Evolutionary conservation across 1,284 basidiomycete genomes (phyloP).

Genomic region (Fomitopsis betulina): DNA sequence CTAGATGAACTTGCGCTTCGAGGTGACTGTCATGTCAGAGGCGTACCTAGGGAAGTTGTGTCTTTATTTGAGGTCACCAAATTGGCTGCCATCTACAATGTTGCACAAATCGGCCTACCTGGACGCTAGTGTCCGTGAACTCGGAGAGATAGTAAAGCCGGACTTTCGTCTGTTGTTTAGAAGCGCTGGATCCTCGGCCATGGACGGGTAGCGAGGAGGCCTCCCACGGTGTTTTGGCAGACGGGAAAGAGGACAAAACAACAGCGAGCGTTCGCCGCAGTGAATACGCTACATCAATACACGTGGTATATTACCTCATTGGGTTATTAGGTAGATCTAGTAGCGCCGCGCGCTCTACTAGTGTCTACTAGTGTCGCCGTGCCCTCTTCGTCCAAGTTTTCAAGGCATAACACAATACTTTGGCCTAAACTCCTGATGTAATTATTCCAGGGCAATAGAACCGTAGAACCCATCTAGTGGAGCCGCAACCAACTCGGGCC

Average conservation of each 20-base stretch:
- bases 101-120: too few species aligned
- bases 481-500: background rate
- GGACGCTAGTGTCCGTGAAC: too few species aligned
- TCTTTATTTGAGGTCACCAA: too few species aligned
- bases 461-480: background rate
- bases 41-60: too few species aligned
- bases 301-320: background rate
- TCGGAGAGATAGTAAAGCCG: too few species aligned
- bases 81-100: too few species aligned
- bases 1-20: too few species aligned
- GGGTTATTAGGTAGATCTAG: background rate
- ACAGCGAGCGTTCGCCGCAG: too few species aligned
- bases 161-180: too few species aligned
- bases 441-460: background rate
- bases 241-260: background rate
- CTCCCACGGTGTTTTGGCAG: background rate
- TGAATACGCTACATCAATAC: background rate
- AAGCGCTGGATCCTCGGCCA: too few species aligned
- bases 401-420: background rate
- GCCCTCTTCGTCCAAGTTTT: background rate
- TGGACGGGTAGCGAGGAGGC: too few species aligned
- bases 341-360: background rate
- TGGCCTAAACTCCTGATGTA: background rate
- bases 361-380: background rate
- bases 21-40: too few species aligned